Base-by-base conservation (phyloP, 2,329 filamentous ascomycete species). In the Incumbomyces lentus region DNA sequence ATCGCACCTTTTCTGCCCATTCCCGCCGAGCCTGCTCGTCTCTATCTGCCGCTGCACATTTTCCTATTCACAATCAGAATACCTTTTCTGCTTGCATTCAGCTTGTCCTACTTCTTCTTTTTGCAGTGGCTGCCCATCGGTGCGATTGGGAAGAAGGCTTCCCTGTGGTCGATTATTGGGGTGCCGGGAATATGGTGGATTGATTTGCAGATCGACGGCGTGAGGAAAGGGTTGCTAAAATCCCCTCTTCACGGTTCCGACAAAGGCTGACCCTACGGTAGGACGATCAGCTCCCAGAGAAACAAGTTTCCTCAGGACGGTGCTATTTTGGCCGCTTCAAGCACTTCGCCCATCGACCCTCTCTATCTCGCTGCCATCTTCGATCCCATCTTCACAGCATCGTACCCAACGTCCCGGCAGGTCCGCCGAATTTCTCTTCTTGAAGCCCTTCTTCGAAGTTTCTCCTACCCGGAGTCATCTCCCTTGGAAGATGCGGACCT, bases 121-220 rank as follows among this genome's bases (percentile, higher is more conserved):
- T 74, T 96, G 44, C 86, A 90, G 68, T 85, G 82, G 75, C 76
- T 95, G 12, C 88, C 88, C 0, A 72, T 84, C 8, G 79, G 79
- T 1, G 74, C 75, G 7, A 60, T 81, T 30, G 68, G 81, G 36
- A 87, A 87, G 60, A 96, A 96, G 68, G 79, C 85, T 11, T 79
- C 87, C 40, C 69, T 96, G 44, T 96, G 92, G 90, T 76, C 80
- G 50, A 77, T 96, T 54, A 77, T 98, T 56, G 84, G 81, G 32
- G 84, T 94, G 49, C 87, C 89, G 0, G 90, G 92, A 22, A 86
- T 98, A 48, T 96, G 89, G 88, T 96, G 90, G 90, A 82, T 95
- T 47, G 92, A 98, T 66, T 72, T 98, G n/a, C 90, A 95, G 65
- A 86, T 98, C 55, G 92, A 98, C 63, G 90, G 90, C 49, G 92